These are phyloP conservation scores for Nitzschia palea DNA, from an alignment of 108 stramenopile genomes.

Conservation along the genomic window DNA sequence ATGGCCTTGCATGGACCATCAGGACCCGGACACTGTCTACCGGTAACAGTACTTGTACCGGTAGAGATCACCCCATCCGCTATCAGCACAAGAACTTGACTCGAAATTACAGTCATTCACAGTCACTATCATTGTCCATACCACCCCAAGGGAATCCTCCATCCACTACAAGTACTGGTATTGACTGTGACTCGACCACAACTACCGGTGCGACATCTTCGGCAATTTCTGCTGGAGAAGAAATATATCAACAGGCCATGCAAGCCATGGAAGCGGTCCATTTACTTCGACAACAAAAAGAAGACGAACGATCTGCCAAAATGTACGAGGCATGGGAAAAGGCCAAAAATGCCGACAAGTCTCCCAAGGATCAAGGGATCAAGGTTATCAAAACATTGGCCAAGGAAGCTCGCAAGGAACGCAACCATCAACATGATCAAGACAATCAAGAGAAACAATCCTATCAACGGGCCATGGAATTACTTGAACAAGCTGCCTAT, in stretches of 20 bases:
- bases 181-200: too few species aligned
- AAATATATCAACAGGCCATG: conserved; percentile 45
- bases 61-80: too few species aligned
- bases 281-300: conserved; percentile 23
- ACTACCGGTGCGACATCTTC: too few species aligned
- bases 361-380: conserved; percentile 51
- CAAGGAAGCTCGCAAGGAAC: conserved; percentile 50
- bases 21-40: too few species aligned
- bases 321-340: conserved; percentile 59
- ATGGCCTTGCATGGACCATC: too few species aligned
- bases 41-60: too few species aligned
- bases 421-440: background rate
- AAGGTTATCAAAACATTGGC: conserved; percentile 67
- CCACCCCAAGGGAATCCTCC: too few species aligned
- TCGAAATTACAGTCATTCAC: too few species aligned
- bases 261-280: conserved; percentile 42
- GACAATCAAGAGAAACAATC: conserved; percentile 13
- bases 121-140: too few species aligned
- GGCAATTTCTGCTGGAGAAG: conserved; percentile 19
- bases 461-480: conserved; percentile 11
- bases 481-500: conserved; percentile 62
- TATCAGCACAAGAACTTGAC: too few species aligned
- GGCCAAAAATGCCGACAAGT: conserved; percentile 23
- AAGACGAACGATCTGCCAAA: conserved; percentile 36
- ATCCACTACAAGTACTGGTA: too few species aligned